Conservation (phyloP, 2,329 filamentous ascomycete genomes). For the Cladosporium sphaerospermum region DNA sequence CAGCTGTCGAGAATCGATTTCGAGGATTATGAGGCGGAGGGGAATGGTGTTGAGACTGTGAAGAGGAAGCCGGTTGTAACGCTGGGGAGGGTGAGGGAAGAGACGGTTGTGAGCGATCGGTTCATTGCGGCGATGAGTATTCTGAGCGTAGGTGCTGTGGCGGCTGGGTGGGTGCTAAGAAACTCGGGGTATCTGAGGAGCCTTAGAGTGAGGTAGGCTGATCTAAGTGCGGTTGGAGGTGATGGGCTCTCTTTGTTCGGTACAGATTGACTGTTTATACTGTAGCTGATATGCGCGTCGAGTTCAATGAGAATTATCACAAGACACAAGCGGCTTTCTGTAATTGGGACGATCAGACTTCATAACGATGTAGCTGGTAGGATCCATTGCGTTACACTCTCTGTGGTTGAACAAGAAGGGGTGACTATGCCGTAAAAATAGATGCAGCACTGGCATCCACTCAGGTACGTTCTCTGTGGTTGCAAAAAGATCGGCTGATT, state of each 20-base stretch:
- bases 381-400: background rate
- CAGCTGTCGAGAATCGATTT: constrained; percentile 37
- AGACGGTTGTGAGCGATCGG: constrained; percentile 36
- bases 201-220: constrained; percentile 10
- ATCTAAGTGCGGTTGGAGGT: background rate
- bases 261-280: no score
- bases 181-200: constrained; percentile 12
- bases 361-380: no score
- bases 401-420: no score
- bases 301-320: background rate
- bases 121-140: constrained; percentile 32
- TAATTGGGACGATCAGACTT: no score
- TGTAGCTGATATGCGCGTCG: no score
- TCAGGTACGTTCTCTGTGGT: no score
- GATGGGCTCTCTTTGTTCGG: background rate
- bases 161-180: constrained; percentile 28
- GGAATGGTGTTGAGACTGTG: constrained; percentile 29
- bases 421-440: no score
- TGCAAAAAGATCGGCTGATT: no score
- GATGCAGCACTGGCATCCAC: no score
- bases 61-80: constrained; percentile 29
- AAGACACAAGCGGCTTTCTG: background rate
- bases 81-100: constrained; percentile 41
- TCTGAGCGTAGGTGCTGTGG: constrained; percentile 32
- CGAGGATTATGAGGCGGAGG: constrained; percentile 40